Conservation (phyloP, 2,329 filamentous ascomycete genomes). For the Botrytis galanthina region DNA sequence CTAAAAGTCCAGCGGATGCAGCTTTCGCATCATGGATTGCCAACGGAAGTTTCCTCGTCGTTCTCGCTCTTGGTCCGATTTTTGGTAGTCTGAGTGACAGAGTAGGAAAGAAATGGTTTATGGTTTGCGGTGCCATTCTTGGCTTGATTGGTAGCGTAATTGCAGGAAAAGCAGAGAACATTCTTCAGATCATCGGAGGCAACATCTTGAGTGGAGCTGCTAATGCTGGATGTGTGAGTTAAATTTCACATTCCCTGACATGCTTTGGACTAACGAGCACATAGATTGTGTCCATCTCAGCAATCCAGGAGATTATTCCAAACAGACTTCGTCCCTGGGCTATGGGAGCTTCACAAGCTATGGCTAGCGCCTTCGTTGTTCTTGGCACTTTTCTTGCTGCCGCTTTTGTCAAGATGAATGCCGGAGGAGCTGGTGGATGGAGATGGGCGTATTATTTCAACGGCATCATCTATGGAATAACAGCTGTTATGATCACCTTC, state of each 20-base stretch:
- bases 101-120: constrained; percentile 29
- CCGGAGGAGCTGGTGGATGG: constrained; percentile 26
- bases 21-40: constrained; percentile 27
- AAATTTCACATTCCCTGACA: neutral
- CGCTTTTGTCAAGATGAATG: constrained; percentile 24
- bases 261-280: neutral
- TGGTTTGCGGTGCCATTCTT: constrained; percentile 24
- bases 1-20: constrained; percentile 22
- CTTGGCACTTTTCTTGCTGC: constrained; percentile 26
- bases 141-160: constrained; percentile 24
- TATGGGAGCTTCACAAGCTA: constrained; percentile 26
- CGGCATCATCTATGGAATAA: constrained; percentile 25
- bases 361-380: constrained; percentile 26
- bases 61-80: constrained; percentile 26
- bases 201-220: constrained; percentile 26
- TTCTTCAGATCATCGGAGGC: constrained; percentile 24
- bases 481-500: constrained; percentile 21
- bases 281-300: constrained; percentile 27
- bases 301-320: constrained; percentile 29
- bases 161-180: constrained; percentile 23
- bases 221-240: constrained; percentile 27
- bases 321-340: constrained; percentile 27
- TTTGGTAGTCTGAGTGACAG: constrained; percentile 26
- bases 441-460: constrained; percentile 30
- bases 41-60: constrained; percentile 26